These are phyloP conservation scores for Rostrohypoxylon terebratum DNA, from an alignment of 495 filamentous ascomycete genomes.

Conservation along the genomic window DNA sequence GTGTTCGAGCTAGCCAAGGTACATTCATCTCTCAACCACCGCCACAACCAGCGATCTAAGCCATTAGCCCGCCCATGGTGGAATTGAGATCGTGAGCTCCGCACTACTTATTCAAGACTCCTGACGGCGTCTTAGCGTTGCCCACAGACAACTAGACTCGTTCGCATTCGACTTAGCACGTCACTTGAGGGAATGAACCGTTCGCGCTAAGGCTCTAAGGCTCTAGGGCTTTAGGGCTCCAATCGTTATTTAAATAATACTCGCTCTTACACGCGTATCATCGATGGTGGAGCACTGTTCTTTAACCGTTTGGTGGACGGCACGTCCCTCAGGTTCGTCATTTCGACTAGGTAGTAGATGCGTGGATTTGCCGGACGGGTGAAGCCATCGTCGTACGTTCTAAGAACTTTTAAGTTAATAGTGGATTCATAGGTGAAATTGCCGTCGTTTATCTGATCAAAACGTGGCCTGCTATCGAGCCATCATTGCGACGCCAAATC, in stretches of 20 bases:
- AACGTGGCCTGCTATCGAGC: not conserved
- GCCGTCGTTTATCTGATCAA: not conserved
- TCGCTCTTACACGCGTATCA: not conserved
- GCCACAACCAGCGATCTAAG: not conserved
- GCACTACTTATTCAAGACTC: not conserved
- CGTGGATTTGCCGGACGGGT: not conserved
- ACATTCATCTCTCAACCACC: not conserved
- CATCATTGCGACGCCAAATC: not conserved
- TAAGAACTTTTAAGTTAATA: constrained; percentile 2
- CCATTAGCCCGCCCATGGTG: not conserved
- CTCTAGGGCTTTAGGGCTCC: not conserved
- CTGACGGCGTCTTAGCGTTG: not conserved
- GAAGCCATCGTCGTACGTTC: not conserved
- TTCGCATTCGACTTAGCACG: constrained; percentile 1
- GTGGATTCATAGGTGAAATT: not conserved
- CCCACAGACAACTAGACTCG: not conserved
- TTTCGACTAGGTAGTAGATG: not conserved
- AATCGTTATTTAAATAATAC: not conserved
- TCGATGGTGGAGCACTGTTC: not conserved
- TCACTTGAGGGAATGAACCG: not conserved
- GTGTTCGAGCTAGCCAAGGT: not conserved
- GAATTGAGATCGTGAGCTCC: not conserved
- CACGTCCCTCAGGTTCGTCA: not conserved
- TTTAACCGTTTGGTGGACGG: not conserved
- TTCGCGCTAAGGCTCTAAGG: not conserved